These are phyloP conservation scores for Candida sp. DNA, from an alignment of 1,139 yeast species.

Conservation along the genomic window DNA sequence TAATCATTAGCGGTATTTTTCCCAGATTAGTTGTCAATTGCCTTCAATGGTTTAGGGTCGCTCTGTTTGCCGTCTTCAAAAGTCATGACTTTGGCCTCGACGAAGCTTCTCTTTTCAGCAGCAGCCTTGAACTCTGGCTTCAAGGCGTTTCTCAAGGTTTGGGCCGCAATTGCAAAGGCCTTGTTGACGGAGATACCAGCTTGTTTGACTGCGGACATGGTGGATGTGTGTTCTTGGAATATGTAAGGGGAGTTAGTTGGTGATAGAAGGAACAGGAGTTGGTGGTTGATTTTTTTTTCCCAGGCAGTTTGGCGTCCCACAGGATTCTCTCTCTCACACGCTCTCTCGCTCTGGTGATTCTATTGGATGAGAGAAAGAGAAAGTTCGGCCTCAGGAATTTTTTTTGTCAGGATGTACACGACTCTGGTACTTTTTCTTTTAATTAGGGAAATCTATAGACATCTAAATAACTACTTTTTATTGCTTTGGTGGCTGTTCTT, in stretches of 20 bases:
- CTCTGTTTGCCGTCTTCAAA: constrained; percentile 67
- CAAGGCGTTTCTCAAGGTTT: constrained; percentile 85
- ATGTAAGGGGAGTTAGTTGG: background rate
- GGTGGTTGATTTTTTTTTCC: constrained; percentile 2
- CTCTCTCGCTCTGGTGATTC: constrained; percentile 1
- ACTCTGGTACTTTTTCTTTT: too few species aligned
- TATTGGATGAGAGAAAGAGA: constrained; percentile 6
- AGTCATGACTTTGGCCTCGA: constrained; percentile 79
- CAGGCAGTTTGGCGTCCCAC: too few species aligned
- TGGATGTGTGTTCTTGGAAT: background rate
- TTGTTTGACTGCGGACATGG: constrained; percentile 81
- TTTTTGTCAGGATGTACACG: too few species aligned
- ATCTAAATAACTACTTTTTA: background rate
- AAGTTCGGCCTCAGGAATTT: too few species aligned
- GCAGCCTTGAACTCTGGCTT: constrained; percentile 84
- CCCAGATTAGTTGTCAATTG: constrained; percentile 9
- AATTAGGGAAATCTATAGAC: too few species aligned
- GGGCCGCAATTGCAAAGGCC: constrained; percentile 91
- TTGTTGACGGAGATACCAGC: constrained; percentile 90
- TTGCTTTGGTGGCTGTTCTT: constrained; percentile 8
- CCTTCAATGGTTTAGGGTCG: constrained; percentile 30
- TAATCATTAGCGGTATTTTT: too few species aligned
- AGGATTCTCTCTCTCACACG: too few species aligned
- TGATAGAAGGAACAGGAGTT: background rate
- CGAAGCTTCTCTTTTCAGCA: constrained; percentile 73